Base-by-base conservation (phyloP, 2,329 filamentous ascomycete species). In the Nannizzia gypsea region DNA sequence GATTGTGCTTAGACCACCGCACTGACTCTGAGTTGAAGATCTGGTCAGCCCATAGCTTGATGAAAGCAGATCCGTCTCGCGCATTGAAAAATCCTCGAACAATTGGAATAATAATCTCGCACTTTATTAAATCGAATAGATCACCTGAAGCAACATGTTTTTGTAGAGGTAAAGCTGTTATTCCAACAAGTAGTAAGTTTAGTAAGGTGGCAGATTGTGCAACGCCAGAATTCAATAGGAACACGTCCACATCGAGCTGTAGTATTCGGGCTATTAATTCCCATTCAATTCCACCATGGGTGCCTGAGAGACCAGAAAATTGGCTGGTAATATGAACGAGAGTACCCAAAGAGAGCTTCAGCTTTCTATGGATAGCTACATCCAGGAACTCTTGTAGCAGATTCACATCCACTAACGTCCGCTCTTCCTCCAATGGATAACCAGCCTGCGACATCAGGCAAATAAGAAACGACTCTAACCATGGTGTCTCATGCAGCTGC, bases 401-500 rank as follows among this genome's bases (percentile, higher is more conserved):
- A 63, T 34, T 67, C 59, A 46, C 69, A 66, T 56, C 68, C 67
- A 2, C 64, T 15, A 8, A 24, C 22, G 13, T 57, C 1, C 62
- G 61, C 26, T 67, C 67, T 34, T 69, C 68, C 11, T 68, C 64
- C 52, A 71, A 69, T 15, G 68, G 66, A 11, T 67, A 68, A 50
- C 70, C 76, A 8, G 71, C 70, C 46, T 73, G 64, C 60, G 77
- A 71, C 6, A 72, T 69, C 48, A 78, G 68, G 31, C 69, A 69
- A 24, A 73, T 71, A 59, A 80, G 80, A n/a, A 79, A 67, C 2
- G 72, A 72, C 65, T 79, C 77, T 56, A 81, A 65, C 78, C 78
- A 81, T 13, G 73, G 69, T 42, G 74, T 74, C 66, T 81, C 79
- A 24, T 73, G 67, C 6, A 72, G 72, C 63, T 77, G 73, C 40